phyloP scores from a whole-genome alignment of 371 early-diverging fungal genomes.

The Mortierella sp. region DNA sequence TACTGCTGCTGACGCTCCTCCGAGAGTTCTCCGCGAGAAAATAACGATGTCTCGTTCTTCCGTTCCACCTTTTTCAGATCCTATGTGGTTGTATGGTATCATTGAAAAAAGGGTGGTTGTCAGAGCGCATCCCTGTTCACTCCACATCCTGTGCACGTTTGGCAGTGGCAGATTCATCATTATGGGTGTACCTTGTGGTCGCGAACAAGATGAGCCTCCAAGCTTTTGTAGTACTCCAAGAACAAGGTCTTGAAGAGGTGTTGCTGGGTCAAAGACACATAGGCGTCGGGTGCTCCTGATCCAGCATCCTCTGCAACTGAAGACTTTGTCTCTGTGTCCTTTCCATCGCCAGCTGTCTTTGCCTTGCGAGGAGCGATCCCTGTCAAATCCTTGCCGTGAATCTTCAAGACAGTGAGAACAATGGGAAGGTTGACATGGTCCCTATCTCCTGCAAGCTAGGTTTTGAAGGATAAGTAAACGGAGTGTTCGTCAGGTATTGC shows the following conservation, averaged over 20 bases:
- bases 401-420: conserved; percentile 83
- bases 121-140: not conserved
- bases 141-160: not conserved
- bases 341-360: conserved; percentile 61
- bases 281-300: conserved; percentile 24
- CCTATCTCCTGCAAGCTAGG: conserved; percentile 63
- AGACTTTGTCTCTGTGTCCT: conserved; percentile 53
- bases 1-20: conserved; percentile 86
- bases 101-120: not conserved
- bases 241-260: conserved; percentile 69
- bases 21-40: conserved; percentile 85
- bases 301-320: conserved; percentile 17
- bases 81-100: conserved; percentile 19
- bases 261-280: conserved; percentile 59
- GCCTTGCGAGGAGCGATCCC: conserved; percentile 67
- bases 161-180: not conserved
- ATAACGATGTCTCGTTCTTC: conserved; percentile 82
- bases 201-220: conserved; percentile 74
- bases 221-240: conserved; percentile 76
- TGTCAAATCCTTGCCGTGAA: conserved; percentile 70
- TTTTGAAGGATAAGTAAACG: not conserved
- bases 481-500: not conserved
- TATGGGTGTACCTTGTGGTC: conserved; percentile 72
- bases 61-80: conserved; percentile 81
- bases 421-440: conserved; percentile 82